These are phyloP conservation scores for Lunularia cruciata DNA, from an alignment of 225 moss, liverwort and hornwort species.

Conservation along the genomic window DNA sequence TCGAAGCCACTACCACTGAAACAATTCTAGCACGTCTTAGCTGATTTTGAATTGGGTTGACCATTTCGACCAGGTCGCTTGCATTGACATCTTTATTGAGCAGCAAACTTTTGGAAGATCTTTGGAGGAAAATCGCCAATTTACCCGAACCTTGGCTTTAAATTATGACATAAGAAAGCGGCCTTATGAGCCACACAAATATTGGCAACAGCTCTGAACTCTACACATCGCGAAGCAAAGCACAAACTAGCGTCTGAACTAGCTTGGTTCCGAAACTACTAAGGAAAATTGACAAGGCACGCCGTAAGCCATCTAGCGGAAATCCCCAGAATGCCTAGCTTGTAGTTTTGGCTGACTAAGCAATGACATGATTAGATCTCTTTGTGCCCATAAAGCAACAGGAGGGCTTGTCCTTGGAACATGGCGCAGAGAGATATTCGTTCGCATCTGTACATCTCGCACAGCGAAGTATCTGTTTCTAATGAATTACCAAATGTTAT, in stretches of 20 bases:
- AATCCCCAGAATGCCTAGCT: not conserved
- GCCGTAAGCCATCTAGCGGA: slow-evolving; percentile 3
- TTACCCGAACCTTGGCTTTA: not conserved
- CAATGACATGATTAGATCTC: slow-evolving; percentile 5
- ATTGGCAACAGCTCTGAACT: not conserved
- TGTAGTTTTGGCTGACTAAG: not conserved
- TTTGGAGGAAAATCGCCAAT: slow-evolving; percentile 1
- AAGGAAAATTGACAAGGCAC: slow-evolving; percentile 2
- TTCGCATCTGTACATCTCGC: slow-evolving; percentile 20
- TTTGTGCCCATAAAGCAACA: not conserved
- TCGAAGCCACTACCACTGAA: too few species aligned
- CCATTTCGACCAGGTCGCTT: not conserved
- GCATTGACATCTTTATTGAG: slow-evolving; percentile 2
- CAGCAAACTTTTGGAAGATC: not conserved
- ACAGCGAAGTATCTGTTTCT: slow-evolving; percentile 6
- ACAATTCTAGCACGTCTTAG: too few species aligned
- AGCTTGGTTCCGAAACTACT: slow-evolving; percentile 11
- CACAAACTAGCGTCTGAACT: not conserved
- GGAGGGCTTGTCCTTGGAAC: slow-evolving; percentile 10
- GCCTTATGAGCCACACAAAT: not conserved
- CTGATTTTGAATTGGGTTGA: too few species aligned
- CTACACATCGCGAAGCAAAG: slow-evolving; percentile 4
- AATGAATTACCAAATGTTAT: slow-evolving; percentile 2
- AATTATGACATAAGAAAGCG: not conserved
- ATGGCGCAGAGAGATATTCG: slow-evolving; percentile 5